Conservation (phyloP, 306 rosid genomes). For the Cyclanthera cordifolia region DNA sequence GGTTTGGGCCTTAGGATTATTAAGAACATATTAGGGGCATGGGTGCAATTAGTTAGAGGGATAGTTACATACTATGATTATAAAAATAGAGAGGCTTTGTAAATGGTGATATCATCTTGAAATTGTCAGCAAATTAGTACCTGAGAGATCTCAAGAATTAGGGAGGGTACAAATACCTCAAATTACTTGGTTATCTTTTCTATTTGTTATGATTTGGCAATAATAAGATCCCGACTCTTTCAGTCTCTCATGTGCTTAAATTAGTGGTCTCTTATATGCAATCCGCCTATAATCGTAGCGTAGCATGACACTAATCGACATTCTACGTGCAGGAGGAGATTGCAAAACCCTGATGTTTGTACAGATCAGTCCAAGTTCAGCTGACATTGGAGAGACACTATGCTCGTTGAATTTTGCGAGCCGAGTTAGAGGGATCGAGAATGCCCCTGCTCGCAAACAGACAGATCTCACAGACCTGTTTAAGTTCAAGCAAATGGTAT, state of each 20-base stretch:
- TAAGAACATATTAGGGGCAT: too few species aligned
- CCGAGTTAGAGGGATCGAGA: slow-evolving; percentile 82
- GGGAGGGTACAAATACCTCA: too few species aligned
- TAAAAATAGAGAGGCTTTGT: too few species aligned
- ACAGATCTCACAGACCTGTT: slow-evolving; percentile 57
- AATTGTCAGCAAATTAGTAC: too few species aligned
- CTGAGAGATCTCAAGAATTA: too few species aligned
- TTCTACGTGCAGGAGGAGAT: slow-evolving; percentile 68
- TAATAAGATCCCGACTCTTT: too few species aligned
- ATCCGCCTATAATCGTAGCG: neutral
- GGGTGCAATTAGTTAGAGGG: too few species aligned
- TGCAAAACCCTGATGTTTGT: slow-evolving; percentile 98
- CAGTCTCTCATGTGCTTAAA: neutral
- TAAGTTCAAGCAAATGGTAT: slow-evolving; percentile 95
- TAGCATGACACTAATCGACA: slow-evolving; percentile 13
- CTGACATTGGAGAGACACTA: slow-evolving; percentile 79
- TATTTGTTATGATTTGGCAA: too few species aligned
- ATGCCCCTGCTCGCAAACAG: slow-evolving; percentile 92
- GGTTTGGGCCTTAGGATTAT: too few species aligned
- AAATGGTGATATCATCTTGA: too few species aligned
- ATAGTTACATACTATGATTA: too few species aligned
- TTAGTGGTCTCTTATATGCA: neutral
- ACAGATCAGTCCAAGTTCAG: slow-evolving; percentile 72
- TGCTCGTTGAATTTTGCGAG: slow-evolving; percentile 90
- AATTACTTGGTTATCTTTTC: too few species aligned